Base-by-base conservation (phyloP, 805 yeast species). In the Sungouiella blattae region DNA sequence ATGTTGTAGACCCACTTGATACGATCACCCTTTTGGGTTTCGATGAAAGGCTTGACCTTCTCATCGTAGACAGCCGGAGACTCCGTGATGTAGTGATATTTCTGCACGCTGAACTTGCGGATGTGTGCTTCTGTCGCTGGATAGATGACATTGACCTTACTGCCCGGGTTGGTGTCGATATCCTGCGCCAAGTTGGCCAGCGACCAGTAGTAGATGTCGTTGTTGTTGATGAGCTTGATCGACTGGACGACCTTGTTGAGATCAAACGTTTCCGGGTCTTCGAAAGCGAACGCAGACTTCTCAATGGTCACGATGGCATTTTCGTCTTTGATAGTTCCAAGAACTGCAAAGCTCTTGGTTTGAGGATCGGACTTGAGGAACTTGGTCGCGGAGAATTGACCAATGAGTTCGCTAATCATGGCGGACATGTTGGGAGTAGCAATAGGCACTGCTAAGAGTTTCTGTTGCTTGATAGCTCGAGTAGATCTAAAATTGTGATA, bases 41-140 rank as follows among this genome's bases (percentile, higher is more conserved):
- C 73, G 29, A 91, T 83, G 55, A 83, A 91, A 0, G 96, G 96
- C 29, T 67, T 62, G 3, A 86, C 95, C 12, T 70, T 62, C 5
- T 56, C 41, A 4, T 55, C 34, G 64, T 91, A 93, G 59, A 77
- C 64, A 35, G 79, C 80, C 1, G 96, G 95, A 2, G 97, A 87
- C 55, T 93, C 99, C 11, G 59, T 55, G 3, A 93, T 70, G 52
- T 83, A 59, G 44, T 80, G 87, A 21, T 56, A 49, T n/a, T 59
- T 60, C 46, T 83, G 87, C 11, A 58, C 64, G n/a, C 75, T 67
- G 55, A 77, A 87, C 61, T 93, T 93, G 30, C 71, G 72, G 30
- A 93, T 78, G 55, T 93, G 98, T 3, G 80, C 75, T 31, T 77
- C 80, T 0, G 96, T 83, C 0, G 98, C 98, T 1, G 98, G 98